phyloP scores from a whole-genome alignment of 176 grass and related monocot genomes.

The Bolboschoenus planiculmis region DNA sequence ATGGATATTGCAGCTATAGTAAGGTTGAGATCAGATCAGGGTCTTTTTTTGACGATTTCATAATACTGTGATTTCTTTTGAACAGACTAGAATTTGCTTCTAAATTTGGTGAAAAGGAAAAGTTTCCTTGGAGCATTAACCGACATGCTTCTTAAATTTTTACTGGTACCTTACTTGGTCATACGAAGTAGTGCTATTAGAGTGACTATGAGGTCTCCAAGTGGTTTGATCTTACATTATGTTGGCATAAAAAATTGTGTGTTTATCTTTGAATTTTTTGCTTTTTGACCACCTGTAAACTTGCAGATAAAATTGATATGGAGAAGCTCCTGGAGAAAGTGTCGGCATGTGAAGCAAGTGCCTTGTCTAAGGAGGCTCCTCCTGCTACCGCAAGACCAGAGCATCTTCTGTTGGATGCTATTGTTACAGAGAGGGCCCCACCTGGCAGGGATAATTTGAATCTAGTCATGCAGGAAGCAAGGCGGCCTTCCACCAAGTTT shows the following conservation, averaged over 20 bases:
- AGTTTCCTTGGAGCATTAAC: background rate
- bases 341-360: constrained; percentile 43
- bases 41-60: background rate
- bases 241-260: background rate
- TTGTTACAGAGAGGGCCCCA: constrained; percentile 7
- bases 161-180: background rate
- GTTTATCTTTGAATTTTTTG: constrained; percentile 20
- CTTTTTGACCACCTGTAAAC: background rate
- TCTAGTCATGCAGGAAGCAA: constrained; percentile 42
- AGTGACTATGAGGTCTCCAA: background rate
- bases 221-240: background rate
- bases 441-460: constrained; percentile 11
- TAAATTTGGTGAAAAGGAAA: background rate
- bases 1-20: background rate
- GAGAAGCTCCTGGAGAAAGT: constrained; percentile 48
- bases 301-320: constrained; percentile 58
- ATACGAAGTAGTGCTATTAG: background rate
- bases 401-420: constrained; percentile 17
- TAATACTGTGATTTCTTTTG: background rate
- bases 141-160: background rate
- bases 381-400: constrained; percentile 14
- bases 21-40: background rate
- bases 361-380: constrained; percentile 38
- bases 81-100: background rate
- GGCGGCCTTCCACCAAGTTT: constrained; percentile 17